Conservation (phyloP, 1,284 basidiomycete species). For the Puccinia triticina region DNA sequence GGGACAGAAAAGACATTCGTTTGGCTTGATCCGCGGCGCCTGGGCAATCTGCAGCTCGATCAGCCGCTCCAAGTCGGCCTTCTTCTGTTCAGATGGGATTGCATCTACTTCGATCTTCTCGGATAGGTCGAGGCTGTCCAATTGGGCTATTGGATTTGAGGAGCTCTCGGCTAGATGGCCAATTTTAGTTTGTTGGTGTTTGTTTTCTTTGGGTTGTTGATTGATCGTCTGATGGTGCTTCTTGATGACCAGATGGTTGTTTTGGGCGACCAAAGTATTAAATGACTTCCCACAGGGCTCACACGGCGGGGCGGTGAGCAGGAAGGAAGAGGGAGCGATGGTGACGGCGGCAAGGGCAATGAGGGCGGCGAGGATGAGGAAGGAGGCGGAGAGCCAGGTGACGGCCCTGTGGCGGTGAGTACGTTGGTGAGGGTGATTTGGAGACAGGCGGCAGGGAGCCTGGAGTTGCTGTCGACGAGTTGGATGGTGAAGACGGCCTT, state of each 20-base stretch:
- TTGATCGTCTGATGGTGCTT: constrained; percentile 78
- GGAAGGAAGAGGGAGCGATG: constrained; percentile 49
- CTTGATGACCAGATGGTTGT: constrained; percentile 83
- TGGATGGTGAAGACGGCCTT: too few relatives aligned
- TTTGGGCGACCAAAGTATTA: constrained; percentile 83
- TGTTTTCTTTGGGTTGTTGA: constrained; percentile 51
- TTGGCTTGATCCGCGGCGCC: constrained; percentile 61
- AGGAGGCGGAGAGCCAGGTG: constrained; percentile 52
- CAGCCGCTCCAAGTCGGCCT: constrained; percentile 71
- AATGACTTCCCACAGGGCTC: constrained; percentile 74
- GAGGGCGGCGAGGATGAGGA: constrained; percentile 55
- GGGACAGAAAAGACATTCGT: constrained; percentile 81
- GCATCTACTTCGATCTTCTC: neutral
- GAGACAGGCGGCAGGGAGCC: too few relatives aligned
- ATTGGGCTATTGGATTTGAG: constrained; percentile 25
- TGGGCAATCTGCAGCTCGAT: constrained; percentile 66
- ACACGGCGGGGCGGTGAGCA: constrained; percentile 56
- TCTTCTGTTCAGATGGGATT: constrained; percentile 3
- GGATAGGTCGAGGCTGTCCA: constrained; percentile 17
- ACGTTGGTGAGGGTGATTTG: too few relatives aligned
- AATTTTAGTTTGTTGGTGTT: constrained; percentile 35
- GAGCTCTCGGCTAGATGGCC: neutral
- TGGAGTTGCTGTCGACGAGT: too few relatives aligned
- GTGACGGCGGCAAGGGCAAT: constrained; percentile 55
- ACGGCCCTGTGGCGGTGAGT: too few relatives aligned